Evolutionary conservation across 2,329 filamentous ascomycete genomes (phyloP), one percentile per base, ranked within the genome.

Genomic region (Talaromyces sp.): DNA sequence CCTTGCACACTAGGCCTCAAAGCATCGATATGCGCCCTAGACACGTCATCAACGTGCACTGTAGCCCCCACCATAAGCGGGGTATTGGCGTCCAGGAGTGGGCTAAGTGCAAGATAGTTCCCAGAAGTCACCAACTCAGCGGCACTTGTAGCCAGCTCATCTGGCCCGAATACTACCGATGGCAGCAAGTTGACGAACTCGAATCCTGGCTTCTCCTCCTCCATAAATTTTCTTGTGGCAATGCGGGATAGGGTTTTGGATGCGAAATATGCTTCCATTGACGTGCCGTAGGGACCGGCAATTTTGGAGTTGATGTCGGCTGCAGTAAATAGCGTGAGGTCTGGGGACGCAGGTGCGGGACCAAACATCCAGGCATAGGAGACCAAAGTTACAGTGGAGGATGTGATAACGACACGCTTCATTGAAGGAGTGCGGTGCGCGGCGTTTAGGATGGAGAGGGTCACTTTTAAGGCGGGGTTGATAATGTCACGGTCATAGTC

Each of bases 181-280:
- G 60, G 60, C n/a, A 63, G n/a, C 24, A 63, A 41, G 41, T 63
- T 63, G 24, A 63, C n/a, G 27, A 22, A 57, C 24, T 63, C 50
- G 22, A 63, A 63, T 33, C 11, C 37, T 8, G 60, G 60, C 8
- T 45, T 35, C 4, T 56, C 11, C 6, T 47, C 24, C 6, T 27
- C 16, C 10, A 63, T 54, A 58, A 75, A 73, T 41, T 68, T 43
- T 13, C 68, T 68, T 2, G 72, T 73, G 3, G 68, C 70, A 22
- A 68, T 43, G 9, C 72, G 68, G 45, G 74, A 69, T 1, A 71
- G 68, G 1, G 71, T 70, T 65, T 75, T 76, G 22, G 69, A 69
- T n/a, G 70, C 71, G 31, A 68, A 69, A 50, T 77, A 75, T 3
- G 74, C 73, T 69, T 74, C 70, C 66, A 75, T 70, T 48, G 68